Evolutionary conservation across 2,329 filamentous ascomycete species (phyloP), one percentile per base, ranked within the genome.

Genomic region (Phaeoacremonium minimum): DNA sequence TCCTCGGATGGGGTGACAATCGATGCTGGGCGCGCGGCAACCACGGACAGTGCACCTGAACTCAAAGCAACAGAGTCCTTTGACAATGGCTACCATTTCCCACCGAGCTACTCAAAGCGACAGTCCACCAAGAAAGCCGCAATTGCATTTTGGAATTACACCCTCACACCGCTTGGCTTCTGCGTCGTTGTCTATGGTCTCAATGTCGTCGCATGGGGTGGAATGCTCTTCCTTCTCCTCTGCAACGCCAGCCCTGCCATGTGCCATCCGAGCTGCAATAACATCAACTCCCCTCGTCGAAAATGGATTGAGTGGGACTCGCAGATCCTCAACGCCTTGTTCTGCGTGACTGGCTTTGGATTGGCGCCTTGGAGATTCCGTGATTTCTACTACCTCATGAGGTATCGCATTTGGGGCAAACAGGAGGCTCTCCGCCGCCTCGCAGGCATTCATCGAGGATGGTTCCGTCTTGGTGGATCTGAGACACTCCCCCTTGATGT

Each of bases 301-400:
- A 81, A 81, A 41, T 95, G 89, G 88, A 78, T 95, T 46, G 88
- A 95, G 60, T 83, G 79, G 50, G 85, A 89, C 56, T 86, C 83
- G 2, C 88, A 95, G 55, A 84, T 95, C 40, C 64, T 91, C 15
- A 94, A 89, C 51, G 84, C 75, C 0, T 74, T 95, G 2, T 95
- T 95, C 70, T 93, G 87, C 59, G 81, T 94, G 6, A 91, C 87
- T 2, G 87, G 83, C 2, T 91, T 94, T 46, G 88, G 88, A 0
- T 71, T 93, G 11, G 82, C 85, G 2, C 88, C 88, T 0, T 95
- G 87, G 88, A 76, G 88, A 19, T 85, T 90, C 48, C 73, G 88
- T 19, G 88, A 95, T 55, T 62, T 88, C 8, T 93, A 83, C 56
- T 88, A 79, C 54, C 67, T 89, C 20, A 58, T 85, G 33, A 71